Base-by-base conservation (phyloP, 768 basidiomycete genomes). In the Rhizopogon vesiculosus region DNA sequence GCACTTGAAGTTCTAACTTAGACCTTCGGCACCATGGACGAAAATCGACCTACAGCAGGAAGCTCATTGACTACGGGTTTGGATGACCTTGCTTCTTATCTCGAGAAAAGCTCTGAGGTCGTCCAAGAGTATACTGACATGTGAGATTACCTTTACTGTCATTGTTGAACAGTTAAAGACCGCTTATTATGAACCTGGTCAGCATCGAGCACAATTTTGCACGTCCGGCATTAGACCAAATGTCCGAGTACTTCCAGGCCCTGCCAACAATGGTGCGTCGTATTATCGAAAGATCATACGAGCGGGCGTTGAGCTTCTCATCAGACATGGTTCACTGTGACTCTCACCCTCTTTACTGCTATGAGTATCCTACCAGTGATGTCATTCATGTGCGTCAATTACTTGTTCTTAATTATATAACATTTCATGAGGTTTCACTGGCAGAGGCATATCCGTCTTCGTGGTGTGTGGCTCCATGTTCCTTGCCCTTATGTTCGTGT, bases 201-300 rank as follows among this genome's bases (percentile, higher is more conserved):
- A 80, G 78, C 45, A 74, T 80, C 44, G 78, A 80, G 60, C 66
- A 69, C 28, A 62, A 71, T 19, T 78, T 78, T 59, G 78, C 72
- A 5, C 76, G 74, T 18, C 78, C 78, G 31, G 66, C 74, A 41
- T 53, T 77, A 31, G 64, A 52, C 25, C 45, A 56, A 43, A 39
- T 46, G 19, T 60, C 61, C 35, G n/a, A 52, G 25, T 60, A 59
- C 33, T 66, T 69, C 38, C 59, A 38, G 53, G 58, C 61, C 53
- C 66, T 54, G 1, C 69, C 69, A 2, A 53, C 49, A 19, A 63
- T 69, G 68, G 69, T 69, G 53, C 45, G 25, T 31, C n/a, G 5
- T 42, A 25, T 29, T 28, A 35, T 19, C 35, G 39, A 16, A 13
- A 13, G 9, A 7, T 43, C 10, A 42, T 29, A 9, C 45, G 39